Conservation (phyloP, 257 asterid species). For the Solanum clarkiae region DNA sequence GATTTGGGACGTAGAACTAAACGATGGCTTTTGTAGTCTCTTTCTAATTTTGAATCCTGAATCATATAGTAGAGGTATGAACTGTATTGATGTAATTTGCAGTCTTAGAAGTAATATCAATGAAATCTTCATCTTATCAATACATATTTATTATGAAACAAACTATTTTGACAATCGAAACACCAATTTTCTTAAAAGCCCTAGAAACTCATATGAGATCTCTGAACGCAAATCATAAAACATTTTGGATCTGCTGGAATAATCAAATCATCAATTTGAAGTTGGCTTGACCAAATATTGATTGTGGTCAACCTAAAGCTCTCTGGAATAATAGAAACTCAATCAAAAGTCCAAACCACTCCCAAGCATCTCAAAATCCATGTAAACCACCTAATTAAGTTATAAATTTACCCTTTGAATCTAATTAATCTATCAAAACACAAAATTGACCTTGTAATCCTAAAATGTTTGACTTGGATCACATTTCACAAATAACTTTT, state of each 20-base stretch:
- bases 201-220: neutral
- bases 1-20: neutral
- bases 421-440: neutral
- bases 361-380: neutral
- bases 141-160: neutral
- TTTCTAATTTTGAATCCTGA: neutral
- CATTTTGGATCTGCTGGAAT: neutral
- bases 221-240: neutral
- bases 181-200: neutral
- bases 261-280: neutral
- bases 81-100: neutral
- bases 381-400: neutral
- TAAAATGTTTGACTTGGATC: neutral
- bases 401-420: neutral
- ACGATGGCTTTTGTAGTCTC: neutral
- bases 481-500: neutral
- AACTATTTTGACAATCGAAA: neutral
- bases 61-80: neutral
- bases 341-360: neutral
- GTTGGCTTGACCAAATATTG: neutral
- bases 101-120: neutral
- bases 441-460: neutral
- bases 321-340: neutral
- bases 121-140: neutral
- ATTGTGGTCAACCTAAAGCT: neutral